Evolutionary conservation across 345 rosid species (phyloP), one percentile per base, ranked within the genome.

Genomic region (Aquilaria yunnanensis): DNA sequence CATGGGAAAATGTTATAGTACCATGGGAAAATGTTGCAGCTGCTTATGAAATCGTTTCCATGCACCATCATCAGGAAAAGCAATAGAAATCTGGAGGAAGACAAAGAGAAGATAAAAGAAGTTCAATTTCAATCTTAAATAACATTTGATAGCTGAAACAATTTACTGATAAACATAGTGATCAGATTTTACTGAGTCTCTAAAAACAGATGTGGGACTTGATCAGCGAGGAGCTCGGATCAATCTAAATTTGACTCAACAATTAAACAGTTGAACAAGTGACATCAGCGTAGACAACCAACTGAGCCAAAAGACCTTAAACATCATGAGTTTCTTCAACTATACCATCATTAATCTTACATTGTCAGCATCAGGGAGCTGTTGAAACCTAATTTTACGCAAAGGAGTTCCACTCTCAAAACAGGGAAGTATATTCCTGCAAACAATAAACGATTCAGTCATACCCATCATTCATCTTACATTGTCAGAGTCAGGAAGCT

Each of bases 11-110:
- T 16, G 16, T 3, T 60, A 52, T 31, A 50, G 59, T 85, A 93
- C 98, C 81, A 65, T 86, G 11, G 99, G 99, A 65, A 86, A 93
- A 81, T 93, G 99, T 65, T 93, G 97, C 72, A 93, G 88, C 76
- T 86, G 97, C 65, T 90, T 93, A 77, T 93, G 94, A 78, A 90
- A 93, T 65, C 97, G 75, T 75, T 93, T 93, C 97, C 97, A 93
- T 14, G 97, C 96, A 72, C 99, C 99, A 69, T 93, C 99, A 77
- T 93, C 99, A 16, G 99, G 99, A 75, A 90, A 93, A 73, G 99
- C 99, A 72, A 93, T 88, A 56, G 98, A 81, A 77, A 90, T 88
- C 99, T 93, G 90, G 14, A 64, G 60, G 67, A 10, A 52, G 45
- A 74, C 55, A 56, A 33, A 49, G 2, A 33, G 57, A 47, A 29